Conservation (phyloP, 164 flowering plant species). For the Chloranthus sessilifolius region DNA sequence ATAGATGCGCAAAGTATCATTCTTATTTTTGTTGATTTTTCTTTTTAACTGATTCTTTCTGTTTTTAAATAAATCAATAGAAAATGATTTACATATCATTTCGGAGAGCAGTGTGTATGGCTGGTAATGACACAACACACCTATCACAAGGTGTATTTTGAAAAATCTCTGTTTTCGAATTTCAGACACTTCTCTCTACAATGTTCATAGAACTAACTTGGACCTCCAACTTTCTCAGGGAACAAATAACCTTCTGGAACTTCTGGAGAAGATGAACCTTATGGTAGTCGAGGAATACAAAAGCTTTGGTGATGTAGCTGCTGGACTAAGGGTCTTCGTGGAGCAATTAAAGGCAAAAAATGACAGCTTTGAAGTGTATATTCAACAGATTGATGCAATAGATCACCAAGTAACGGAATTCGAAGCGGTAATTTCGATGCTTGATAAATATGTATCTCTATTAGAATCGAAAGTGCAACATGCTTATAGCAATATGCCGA, state of each 20-base stretch:
- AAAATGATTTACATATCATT: too few relatives aligned
- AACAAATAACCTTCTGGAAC: slow-evolving; percentile 62
- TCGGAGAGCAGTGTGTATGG: too few relatives aligned
- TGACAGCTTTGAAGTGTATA: slow-evolving; percentile 63
- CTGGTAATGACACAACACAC: too few relatives aligned
- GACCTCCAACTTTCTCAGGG: slow-evolving; percentile 37
- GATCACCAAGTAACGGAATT: slow-evolving; percentile 77
- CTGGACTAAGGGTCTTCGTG: slow-evolving; percentile 83
- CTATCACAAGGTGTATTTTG: too few relatives aligned
- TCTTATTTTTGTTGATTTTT: too few relatives aligned
- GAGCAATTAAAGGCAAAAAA: slow-evolving; percentile 82
- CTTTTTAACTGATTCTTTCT: too few relatives aligned
- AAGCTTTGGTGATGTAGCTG: slow-evolving; percentile 76
- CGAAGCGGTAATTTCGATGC: slow-evolving; percentile 79
- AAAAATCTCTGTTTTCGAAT: too few relatives aligned
- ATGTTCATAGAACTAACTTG: too few relatives aligned
- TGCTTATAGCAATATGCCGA: slow-evolving; percentile 11
- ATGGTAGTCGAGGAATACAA: slow-evolving; percentile 78
- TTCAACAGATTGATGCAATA: slow-evolving; percentile 73
- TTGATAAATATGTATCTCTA: slow-evolving; percentile 59
- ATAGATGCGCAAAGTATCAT: too few relatives aligned
- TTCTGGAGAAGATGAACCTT: slow-evolving; percentile 82
- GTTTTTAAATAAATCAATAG: too few relatives aligned
- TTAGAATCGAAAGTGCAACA: slow-evolving; percentile 56
- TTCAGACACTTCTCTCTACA: too few relatives aligned